Base-by-base conservation (phyloP, 2,329 filamentous ascomycete genomes). In the Epichloe brachyelytri region DNA sequence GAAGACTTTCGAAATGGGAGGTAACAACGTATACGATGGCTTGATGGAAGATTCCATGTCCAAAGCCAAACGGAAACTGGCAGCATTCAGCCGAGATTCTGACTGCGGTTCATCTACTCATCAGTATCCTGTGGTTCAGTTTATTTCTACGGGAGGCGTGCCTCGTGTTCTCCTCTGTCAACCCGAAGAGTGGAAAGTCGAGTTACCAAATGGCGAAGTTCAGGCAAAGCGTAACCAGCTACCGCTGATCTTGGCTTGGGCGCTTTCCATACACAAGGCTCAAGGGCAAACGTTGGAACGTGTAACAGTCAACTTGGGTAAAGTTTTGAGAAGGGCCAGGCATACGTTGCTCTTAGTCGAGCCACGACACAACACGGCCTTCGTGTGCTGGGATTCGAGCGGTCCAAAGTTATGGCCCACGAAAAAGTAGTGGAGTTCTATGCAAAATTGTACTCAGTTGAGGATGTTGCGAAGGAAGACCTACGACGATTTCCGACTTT, bases 241-340 rank as follows among this genome's bases (percentile, higher is more conserved):
- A 2, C 93, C 93, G 0, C 75, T 98, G 48, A 97, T 98, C 55
- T 75, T 98, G 33, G 93, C 93, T 0, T 98, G 93, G 93, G 93
- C 93, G 2, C 71, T 98, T 19, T 95, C 89, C 1, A 98, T 98
- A 53, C 93, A 98, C 73, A 98, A 98, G 69, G 93, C 93, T 1
- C 91, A 97, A 65, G 91, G 91, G 1, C 91, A 97, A 66, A 97
- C 91, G 1, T 72, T 96, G 26, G 89, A 95, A 62, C 78, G 91
- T 48, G 93, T 98, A 53, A 95, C 95, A 63, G 93, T 98, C 26
- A 89, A 98, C 63, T 75, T 98, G 0, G 86, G 88, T 33, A 85
- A 81, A 55, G 87, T 95, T 1, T 98, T 60, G 93, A 98, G 65
- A 96, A 95, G 67, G 93, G 93, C 0, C 93, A 98, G 66, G 93